Evolutionary conservation across 139 green algal genomes (phyloP).

Genomic region (Coelastrella sp.): DNA sequence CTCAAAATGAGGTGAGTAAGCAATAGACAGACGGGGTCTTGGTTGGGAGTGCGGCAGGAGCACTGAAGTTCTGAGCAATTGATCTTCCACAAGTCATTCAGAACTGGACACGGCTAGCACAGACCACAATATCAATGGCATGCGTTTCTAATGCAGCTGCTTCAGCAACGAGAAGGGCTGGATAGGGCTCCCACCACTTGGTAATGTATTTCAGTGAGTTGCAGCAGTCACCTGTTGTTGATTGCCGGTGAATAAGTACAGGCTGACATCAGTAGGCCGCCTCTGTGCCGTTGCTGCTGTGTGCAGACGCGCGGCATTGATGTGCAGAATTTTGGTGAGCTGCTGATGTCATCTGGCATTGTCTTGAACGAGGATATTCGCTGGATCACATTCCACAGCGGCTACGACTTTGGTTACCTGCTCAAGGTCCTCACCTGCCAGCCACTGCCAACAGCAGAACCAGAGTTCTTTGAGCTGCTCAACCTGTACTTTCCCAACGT

Average conservation of each 20-base stretch:
- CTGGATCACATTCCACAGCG: slow-evolving; percentile 78
- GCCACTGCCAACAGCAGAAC: slow-evolving; percentile 86
- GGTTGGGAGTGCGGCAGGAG: too few species aligned
- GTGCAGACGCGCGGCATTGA: slow-evolving; percentile 89
- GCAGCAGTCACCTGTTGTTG: too few species aligned
- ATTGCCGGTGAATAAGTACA: too few species aligned
- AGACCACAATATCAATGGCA: too few species aligned
- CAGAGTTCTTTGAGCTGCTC: slow-evolving; percentile 95
- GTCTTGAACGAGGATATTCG: slow-evolving; percentile 95
- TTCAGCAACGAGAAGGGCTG: too few species aligned
- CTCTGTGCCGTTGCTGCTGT: neutral
- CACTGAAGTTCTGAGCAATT: too few species aligned
- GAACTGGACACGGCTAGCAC: too few species aligned
- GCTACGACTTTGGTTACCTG: slow-evolving; percentile 99
- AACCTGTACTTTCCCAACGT: slow-evolving; percentile 97
- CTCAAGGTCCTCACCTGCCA: slow-evolving; percentile 96
- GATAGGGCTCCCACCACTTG: too few species aligned
- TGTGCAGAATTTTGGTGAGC: slow-evolving; percentile 93
- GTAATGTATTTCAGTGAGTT: too few species aligned
- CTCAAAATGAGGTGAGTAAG: slow-evolving; percentile 38
- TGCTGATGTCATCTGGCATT: slow-evolving; percentile 96
- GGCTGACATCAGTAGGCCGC: neutral
- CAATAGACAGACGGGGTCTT: too few species aligned
- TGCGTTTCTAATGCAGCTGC: too few species aligned
- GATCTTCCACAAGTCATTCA: too few species aligned